Percentiles rank a stretch among this genome's conserved stretches.
Evolutionary conservation across 306 rosid species (phyloP).

Genomic region (Castanea sativa): DNA sequence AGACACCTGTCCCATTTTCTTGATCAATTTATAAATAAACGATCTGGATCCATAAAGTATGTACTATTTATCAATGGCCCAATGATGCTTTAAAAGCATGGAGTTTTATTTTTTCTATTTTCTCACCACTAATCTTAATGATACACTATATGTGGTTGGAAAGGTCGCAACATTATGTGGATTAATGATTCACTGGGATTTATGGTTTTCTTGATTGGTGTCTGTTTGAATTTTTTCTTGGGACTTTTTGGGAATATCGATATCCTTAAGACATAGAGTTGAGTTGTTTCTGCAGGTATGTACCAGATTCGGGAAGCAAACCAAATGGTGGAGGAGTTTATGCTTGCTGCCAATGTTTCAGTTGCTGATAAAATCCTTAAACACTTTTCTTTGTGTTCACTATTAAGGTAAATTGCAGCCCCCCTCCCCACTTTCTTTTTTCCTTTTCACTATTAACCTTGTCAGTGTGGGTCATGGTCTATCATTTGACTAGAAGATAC

Average conservation of each 20-base stretch:
- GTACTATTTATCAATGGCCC: background rate
- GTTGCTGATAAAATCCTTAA: conserved; percentile 86
- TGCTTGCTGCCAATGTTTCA: conserved; percentile 98
- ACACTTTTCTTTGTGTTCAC: conserved; percentile 68
- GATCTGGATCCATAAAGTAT: background rate
- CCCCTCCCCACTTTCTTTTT: conserved; percentile 8
- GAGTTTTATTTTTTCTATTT: background rate
- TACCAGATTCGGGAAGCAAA: conserved; percentile 98
- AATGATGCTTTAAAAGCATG: conserved; percentile 11
- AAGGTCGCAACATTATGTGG: background rate
- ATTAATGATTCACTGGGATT: background rate
- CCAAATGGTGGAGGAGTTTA: conserved; percentile 99
- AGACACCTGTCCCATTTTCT: conserved; percentile 9
- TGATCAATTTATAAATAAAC: conserved; percentile 6
- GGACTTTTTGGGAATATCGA: background rate
- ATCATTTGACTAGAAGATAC: background rate
- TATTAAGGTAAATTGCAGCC: conserved; percentile 60
- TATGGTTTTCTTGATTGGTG: background rate
- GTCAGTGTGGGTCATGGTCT: background rate
- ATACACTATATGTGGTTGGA: background rate
- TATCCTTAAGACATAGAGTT: conserved; percentile 10
- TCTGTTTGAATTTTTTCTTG: background rate
- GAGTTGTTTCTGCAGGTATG: conserved; percentile 63
- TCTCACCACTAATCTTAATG: background rate
- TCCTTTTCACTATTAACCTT: background rate